phyloP scores from a whole-genome alignment of 257 asterid species.

The Nemophila menziesii region DNA sequence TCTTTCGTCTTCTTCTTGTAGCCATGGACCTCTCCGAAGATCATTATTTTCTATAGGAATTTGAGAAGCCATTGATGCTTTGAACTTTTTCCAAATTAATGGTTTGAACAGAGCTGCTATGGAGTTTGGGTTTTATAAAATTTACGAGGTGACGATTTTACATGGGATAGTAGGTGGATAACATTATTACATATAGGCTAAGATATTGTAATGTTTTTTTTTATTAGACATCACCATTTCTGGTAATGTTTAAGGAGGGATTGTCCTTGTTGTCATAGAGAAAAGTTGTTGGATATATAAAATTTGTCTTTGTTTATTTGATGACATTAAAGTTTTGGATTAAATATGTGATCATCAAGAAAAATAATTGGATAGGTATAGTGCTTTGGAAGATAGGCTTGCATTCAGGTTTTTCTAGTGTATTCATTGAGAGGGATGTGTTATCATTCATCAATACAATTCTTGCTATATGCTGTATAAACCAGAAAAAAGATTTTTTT shows the following conservation, averaged over 20 bases:
- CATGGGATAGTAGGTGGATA: conserved; percentile 21
- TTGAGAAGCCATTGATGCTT: conserved; percentile 7
- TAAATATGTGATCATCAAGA: conserved; percentile 1
- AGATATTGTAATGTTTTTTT: conserved; percentile 8
- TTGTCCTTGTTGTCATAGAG: not conserved
- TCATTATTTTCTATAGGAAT: conserved; percentile 22
- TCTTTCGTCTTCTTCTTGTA: conserved; percentile 54
- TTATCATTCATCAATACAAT: no score
- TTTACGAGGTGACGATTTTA: no score
- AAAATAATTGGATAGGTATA: not conserved
- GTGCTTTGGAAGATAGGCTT: not conserved
- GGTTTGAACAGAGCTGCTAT: no score
- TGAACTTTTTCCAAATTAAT: no score
- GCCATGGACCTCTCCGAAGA: conserved; percentile 63
- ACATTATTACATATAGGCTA: conserved; percentile 11
- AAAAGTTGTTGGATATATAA: conserved; percentile 5
- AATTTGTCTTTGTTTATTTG: conserved; percentile 9
- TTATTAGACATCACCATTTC: conserved; percentile 16
- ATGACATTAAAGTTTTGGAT: not conserved
- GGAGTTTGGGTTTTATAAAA: no score
- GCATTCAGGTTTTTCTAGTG: no score
- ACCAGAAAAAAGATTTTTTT: no score
- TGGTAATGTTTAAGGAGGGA: conserved; percentile 8
- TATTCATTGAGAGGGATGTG: no score
- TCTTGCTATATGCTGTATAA: no score